phyloP scores from a whole-genome alignment of 2,329 filamentous ascomycete genomes.

The Juglanconis oblonga region DNA sequence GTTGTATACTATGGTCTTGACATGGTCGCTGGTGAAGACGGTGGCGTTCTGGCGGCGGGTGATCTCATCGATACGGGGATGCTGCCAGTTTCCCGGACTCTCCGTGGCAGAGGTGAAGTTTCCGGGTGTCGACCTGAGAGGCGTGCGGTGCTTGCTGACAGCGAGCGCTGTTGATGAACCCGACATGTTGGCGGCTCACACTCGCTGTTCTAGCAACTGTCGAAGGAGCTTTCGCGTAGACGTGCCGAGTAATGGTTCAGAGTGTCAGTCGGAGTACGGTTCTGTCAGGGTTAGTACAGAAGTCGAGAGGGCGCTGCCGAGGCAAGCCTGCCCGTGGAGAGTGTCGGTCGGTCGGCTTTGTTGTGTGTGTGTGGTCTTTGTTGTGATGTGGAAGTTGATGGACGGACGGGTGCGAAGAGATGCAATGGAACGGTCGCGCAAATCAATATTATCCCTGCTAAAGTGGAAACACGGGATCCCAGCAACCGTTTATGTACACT shows the following conservation, averaged over 20 bases:
- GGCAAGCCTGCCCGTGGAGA: conserved; percentile 7
- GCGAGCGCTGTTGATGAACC: conserved; percentile 22
- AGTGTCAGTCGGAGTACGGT: background rate
- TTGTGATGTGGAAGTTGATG: background rate
- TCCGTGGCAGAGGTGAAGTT: conserved; percentile 37
- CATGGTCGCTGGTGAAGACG: conserved; percentile 75
- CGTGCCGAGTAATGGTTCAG: background rate
- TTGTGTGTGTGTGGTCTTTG: background rate
- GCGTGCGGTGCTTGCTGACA: conserved; percentile 20
- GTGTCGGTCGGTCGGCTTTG: background rate
- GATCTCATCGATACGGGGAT: conserved; percentile 87
- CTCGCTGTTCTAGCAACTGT: background rate
- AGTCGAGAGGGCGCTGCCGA: background rate
- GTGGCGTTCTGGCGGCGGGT: conserved; percentile 73
- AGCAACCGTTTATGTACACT: too few species aligned
- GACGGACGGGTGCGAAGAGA: background rate
- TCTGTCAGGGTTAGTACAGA: conserved; percentile 7
- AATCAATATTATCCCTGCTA: conserved; percentile 11
- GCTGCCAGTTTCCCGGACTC: conserved; percentile 80
- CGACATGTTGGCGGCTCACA: conserved; percentile 27
- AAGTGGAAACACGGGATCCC: too few species aligned
- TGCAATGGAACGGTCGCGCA: background rate
- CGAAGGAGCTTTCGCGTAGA: background rate
- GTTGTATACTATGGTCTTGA: conserved; percentile 70
- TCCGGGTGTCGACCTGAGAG: conserved; percentile 26